Evolutionary conservation across 306 rosid genomes (phyloP), one percentile per base, ranked within the genome.

Genomic region (Quercus glauca): DNA sequence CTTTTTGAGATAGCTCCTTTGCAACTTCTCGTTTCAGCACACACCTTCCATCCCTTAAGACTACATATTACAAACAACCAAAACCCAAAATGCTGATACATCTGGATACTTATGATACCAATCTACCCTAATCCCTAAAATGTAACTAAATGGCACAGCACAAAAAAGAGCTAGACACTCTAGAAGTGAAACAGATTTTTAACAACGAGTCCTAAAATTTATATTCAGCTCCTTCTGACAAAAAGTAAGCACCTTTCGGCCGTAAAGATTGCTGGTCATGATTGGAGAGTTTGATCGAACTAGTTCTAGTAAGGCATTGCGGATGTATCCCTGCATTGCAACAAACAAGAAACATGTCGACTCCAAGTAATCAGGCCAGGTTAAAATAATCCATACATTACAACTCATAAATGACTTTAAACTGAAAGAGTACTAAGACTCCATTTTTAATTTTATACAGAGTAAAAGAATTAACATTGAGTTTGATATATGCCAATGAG

Each of bases 181-280:
- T 1, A 49, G 53, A 49, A 12, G 15, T 49, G 53, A 10, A 49
- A 12, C 53, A 49, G 4, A 49, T 49, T 49, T 49, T 49, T 49
- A 49, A 49, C 53, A 11, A 49, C 5, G 53, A 49, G 53, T 49
- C 53, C 45, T 41, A 41, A 41, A 41, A 41, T 49, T 49, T 10
- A 12, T 49, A 10, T 10, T 1, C 53, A 49, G 53, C 8, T 12
- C 75, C 85, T 73, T 86, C 4, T 86, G 71, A 49, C 55, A 55
- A 85, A 69, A 77, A 20, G 74, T 80, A 15, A 92, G 87, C 69
- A 92, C 65, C 88, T 83, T 90, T 67, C 74, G 86, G 26, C 97
- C 97, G 20, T 43, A 90, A 19, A 55, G 69, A 45, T 86, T 88
- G 68, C 57, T 75, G 13, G 82, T 78, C 90, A 92, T 81, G 59